Conservation (phyloP, 805 yeast genomes). For the Candida taoyuanica region DNA sequence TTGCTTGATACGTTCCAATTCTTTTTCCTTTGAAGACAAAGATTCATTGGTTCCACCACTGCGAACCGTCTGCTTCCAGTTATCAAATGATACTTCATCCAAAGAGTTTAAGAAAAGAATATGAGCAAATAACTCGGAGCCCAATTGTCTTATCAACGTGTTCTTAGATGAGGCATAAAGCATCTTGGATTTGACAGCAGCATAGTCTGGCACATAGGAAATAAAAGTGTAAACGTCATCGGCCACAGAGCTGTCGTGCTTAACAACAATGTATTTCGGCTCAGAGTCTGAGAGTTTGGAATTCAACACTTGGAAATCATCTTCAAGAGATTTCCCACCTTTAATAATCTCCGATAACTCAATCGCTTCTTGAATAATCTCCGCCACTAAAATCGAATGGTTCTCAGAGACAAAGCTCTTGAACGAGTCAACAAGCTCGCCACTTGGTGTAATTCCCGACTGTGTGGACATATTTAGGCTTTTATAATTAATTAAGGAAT, state of each 20-base stretch:
- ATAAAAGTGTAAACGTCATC: slow-evolving; percentile 46
- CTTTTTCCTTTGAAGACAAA: slow-evolving; percentile 55
- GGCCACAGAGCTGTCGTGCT: slow-evolving; percentile 29
- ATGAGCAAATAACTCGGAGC: slow-evolving; percentile 40
- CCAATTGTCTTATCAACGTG: slow-evolving; percentile 69
- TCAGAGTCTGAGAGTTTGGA: slow-evolving; percentile 30
- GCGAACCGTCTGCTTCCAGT: slow-evolving; percentile 39
- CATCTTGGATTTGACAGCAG: slow-evolving; percentile 84
- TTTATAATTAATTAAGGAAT: no score
- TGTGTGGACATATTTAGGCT: slow-evolving; percentile 56
- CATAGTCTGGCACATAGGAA: slow-evolving; percentile 81
- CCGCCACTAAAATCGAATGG: slow-evolving; percentile 34
- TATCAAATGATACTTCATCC: slow-evolving; percentile 36
- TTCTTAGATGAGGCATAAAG: slow-evolving; percentile 87
- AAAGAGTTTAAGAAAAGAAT: slow-evolving; percentile 31
- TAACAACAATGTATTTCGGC: slow-evolving; percentile 49
- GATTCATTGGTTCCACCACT: slow-evolving; percentile 34
- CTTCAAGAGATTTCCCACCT: slow-evolving; percentile 34
- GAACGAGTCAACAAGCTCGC: slow-evolving; percentile 42
- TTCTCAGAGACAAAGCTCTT: slow-evolving; percentile 34
- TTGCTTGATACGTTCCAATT: slow-evolving; percentile 41
- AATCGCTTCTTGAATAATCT: slow-evolving; percentile 33
- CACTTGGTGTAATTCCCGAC: slow-evolving; percentile 52
- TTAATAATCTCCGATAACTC: slow-evolving; percentile 31
- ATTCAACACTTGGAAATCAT: slow-evolving; percentile 29